Conservation (phyloP, 345 rosid species). For the Syzygium oleosum region DNA sequence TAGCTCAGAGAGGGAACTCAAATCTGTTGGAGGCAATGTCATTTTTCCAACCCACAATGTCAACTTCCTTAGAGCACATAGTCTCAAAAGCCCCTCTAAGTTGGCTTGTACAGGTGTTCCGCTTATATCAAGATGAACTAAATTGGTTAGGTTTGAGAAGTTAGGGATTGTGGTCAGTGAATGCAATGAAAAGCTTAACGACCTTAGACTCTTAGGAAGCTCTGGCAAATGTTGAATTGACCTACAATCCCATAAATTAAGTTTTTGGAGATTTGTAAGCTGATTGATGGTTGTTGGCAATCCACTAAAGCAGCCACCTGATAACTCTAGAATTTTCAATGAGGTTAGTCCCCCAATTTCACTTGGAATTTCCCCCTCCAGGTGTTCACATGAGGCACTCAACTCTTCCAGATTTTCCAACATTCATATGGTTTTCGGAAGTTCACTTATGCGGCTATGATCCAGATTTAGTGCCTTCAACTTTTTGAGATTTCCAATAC, state of each 20-base stretch:
- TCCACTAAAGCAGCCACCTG: not conserved
- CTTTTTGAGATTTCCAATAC: not conserved
- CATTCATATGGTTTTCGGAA: not conserved
- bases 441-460: not conserved
- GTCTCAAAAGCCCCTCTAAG: not conserved
- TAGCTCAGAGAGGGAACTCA: not conserved
- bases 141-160: not conserved
- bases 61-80: not conserved
- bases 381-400: too few relatives aligned
- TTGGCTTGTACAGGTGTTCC: not conserved
- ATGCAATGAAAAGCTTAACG: too few relatives aligned
- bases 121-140: too few relatives aligned
- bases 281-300: not conserved
- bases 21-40: not conserved
- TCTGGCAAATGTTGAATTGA: not conserved
- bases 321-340: too few relatives aligned
- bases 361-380: not conserved
- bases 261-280: not conserved
- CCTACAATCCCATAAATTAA: too few relatives aligned
- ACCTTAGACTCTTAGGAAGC: not conserved
- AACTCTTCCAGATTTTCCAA: not conserved
- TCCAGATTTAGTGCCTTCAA: not conserved
- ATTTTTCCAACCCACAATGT: not conserved
- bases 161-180: not conserved
- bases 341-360: not conserved